phyloP scores from a whole-genome alignment of 495 filamentous ascomycete genomes.

The Tuber borchii region DNA sequence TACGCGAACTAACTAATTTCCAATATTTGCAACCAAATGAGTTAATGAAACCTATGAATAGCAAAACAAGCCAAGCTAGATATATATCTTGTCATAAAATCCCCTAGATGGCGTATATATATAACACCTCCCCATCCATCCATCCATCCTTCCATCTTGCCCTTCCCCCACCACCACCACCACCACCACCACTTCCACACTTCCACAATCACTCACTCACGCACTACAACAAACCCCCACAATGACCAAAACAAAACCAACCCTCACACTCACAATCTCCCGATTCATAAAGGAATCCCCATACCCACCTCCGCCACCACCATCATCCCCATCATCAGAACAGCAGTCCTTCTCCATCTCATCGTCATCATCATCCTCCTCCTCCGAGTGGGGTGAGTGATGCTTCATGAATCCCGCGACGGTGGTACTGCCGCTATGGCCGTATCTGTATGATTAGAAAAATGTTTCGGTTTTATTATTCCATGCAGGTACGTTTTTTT shows the following conservation, averaged over 20 bases:
- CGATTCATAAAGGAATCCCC: conserved; percentile 30
- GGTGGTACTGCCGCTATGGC: background rate
- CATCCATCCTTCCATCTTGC: no score
- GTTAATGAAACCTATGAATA: background rate
- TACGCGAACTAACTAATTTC: background rate
- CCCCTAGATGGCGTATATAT: conserved; percentile 14
- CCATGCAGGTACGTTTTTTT: background rate
- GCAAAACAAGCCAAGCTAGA: background rate
- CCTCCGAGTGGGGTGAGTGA: conserved; percentile 14
- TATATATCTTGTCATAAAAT: conserved; percentile 14
- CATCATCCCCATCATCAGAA: conserved; percentile 24
- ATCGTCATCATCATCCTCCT: background rate
- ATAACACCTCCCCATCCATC: background rate
- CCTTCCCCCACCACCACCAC: background rate
- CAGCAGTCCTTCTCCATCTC: conserved; percentile 19
- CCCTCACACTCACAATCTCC: background rate
- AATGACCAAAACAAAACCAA: background rate
- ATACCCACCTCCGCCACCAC: conserved; percentile 29
- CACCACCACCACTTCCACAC: no score
- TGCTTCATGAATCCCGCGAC: background rate
- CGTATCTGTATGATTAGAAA: background rate
- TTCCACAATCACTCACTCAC: background rate
- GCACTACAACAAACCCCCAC: background rate
- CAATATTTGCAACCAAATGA: background rate
- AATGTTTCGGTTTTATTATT: background rate